Evolutionary conservation across 139 green algal genomes (phyloP), one percentile per base, ranked within the genome.

Genomic region (Penium margaritaceum): DNA sequence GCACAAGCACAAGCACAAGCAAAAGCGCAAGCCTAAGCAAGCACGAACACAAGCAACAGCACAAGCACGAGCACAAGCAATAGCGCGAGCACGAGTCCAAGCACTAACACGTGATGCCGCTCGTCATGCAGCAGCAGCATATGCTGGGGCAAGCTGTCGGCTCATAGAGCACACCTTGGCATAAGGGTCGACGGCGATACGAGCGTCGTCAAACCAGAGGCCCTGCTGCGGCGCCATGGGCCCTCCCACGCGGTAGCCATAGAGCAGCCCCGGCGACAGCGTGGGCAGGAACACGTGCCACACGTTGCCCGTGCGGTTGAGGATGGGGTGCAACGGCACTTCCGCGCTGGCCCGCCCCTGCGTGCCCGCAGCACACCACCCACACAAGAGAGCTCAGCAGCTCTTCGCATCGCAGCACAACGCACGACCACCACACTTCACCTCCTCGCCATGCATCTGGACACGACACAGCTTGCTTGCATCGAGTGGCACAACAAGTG

Each of bases 181-280:
- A 74, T 97, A 97, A 2, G 94, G 94, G 78, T 98, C 94, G 24
- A 98, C 47, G 17, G 98, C 46, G 7, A 97, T 84, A 21, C 81
- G 68, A 15, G 75, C 60, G 6, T 36, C 63, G 74, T 82, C 75
- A 66, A 72, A 81, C 33, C 43, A 27, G 37, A 76, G 51, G 15
- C 63, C 57, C 2, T 81, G 70, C 61, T 88, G 63, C 41, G 67
- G 39, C 19, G 78, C 24, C 33, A 86, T 74, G 37, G 83, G 80
- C 19, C 85, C 86, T 0, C 32, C 37, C 14, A 91, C 60, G 5
- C 85, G 74, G 58, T 89, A 91, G 7, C 70, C 79, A 53, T 87
- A 87, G n/a, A 85, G 67, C 29, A 85, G 53, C 5, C 80, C 41
- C 5, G 79, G 54, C 19, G 63, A 47, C 47, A 65, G 63, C 1